These are phyloP conservation scores for Aspergillus quadrilineatus DNA, from an alignment of 2,329 filamentous ascomycete genomes.

Conservation along the genomic window DNA sequence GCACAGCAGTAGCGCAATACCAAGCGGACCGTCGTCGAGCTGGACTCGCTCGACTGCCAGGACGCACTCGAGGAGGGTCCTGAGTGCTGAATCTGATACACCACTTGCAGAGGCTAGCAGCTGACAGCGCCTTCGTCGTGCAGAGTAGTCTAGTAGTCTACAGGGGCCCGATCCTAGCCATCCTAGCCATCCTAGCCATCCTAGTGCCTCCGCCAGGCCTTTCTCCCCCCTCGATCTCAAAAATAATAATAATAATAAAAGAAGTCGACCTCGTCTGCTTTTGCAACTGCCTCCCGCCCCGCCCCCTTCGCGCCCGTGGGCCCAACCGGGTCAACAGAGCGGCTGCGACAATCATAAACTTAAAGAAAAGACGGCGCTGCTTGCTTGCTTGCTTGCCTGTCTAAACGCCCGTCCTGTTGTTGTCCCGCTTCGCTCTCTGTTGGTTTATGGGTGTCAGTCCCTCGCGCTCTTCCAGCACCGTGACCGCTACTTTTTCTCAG, in stretches of 20 bases:
- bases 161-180: neutral
- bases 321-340: constrained; percentile 26
- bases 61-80: constrained; percentile 9
- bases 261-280: neutral
- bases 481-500: constrained; percentile 22
- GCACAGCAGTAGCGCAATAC: neutral
- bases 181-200: neutral
- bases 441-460: neutral
- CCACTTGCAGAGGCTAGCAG: neutral
- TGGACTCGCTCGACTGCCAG: no score
- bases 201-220: neutral
- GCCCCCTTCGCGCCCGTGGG: constrained; percentile 23
- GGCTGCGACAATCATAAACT: constrained; percentile 28
- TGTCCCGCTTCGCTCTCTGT: neutral
- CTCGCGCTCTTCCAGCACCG: constrained; percentile 8
- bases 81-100: constrained; percentile 5
- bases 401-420: neutral
- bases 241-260: neutral
- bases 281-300: constrained; percentile 18
- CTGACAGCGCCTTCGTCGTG: neutral
- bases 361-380: constrained; percentile 21
- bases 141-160: neutral
- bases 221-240: neutral
- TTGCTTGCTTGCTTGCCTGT: neutral
- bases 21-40: constrained; percentile 15